phyloP scores from a whole-genome alignment of 495 filamentous ascomycete species.

The Daldinia caldariorum region DNA sequence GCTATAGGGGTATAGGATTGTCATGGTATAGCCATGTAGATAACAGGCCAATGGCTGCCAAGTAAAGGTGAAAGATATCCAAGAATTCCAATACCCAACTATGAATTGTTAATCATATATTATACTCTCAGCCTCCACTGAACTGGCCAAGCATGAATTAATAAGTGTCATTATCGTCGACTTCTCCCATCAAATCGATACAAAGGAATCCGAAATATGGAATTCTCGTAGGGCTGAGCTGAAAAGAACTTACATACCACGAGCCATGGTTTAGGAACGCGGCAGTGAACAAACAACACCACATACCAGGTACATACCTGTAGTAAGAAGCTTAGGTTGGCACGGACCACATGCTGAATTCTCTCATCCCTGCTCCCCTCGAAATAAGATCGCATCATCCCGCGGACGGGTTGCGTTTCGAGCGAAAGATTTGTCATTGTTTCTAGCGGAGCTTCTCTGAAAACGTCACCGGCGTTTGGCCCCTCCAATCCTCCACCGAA shows the following conservation, averaged over 20 bases:
- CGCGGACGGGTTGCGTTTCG: slow-evolving; percentile 30
- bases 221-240: slow-evolving; percentile 17
- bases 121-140: too few species aligned
- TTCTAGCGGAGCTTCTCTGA: neutral
- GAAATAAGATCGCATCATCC: slow-evolving; percentile 37
- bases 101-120: too few species aligned
- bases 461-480: slow-evolving; percentile 33
- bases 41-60: neutral
- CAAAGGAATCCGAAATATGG: neutral
- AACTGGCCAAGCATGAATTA: neutral
- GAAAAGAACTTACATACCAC: slow-evolving; percentile 17
- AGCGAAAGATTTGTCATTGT: slow-evolving; percentile 39
- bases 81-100: too few species aligned
- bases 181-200: neutral
- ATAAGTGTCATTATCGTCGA: neutral
- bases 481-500: neutral
- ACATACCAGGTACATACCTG: too few species aligned
- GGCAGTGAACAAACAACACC: too few species aligned
- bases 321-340: slow-evolving; percentile 17
- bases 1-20: neutral
- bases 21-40: neutral
- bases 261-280: neutral
- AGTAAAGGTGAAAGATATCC: neutral
- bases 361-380: neutral
- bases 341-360: slow-evolving; percentile 17